phyloP scores from a whole-genome alignment of 73 alveolate genomes.

The Paramecium octaurelia region DNA sequence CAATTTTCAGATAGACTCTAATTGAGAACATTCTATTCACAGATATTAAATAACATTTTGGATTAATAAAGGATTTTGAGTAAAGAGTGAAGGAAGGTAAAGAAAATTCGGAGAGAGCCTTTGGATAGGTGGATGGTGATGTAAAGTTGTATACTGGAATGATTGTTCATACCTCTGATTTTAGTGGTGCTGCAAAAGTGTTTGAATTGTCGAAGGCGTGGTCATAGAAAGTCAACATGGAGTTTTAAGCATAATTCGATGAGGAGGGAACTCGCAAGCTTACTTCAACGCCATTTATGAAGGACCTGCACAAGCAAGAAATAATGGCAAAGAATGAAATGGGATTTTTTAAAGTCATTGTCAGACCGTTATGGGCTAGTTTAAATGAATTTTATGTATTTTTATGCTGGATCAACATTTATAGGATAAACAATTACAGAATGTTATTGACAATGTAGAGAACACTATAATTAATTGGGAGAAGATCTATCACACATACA shows the following conservation, averaged over 20 bases:
- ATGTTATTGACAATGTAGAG: background rate
- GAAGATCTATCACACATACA: background rate
- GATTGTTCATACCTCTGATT: constrained; percentile 62
- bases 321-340: constrained; percentile 56
- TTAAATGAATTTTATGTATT: constrained; percentile 48
- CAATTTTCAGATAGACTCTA: background rate
- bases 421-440: background rate
- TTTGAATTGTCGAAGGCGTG: constrained; percentile 35
- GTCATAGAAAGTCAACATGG: constrained; percentile 52
- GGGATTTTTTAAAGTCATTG: constrained; percentile 56
- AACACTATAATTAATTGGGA: constrained; percentile 36
- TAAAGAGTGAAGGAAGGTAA: constrained; percentile 20
- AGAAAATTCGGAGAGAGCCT: background rate
- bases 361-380: constrained; percentile 59
- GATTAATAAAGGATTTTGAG: constrained; percentile 50
- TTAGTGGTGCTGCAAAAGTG: constrained; percentile 53
- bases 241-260: constrained; percentile 42
- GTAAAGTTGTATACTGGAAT: constrained; percentile 47
- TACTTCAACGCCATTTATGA: constrained; percentile 52
- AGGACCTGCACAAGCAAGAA: constrained; percentile 43
- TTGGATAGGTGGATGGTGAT: constrained; percentile 41
- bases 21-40: constrained; percentile 47
- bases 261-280: constrained; percentile 51
- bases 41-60: constrained; percentile 59
- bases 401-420: background rate